Evolutionary conservation across 768 basidiomycete genomes (phyloP).

Genomic region (Boletellus emodensis): DNA sequence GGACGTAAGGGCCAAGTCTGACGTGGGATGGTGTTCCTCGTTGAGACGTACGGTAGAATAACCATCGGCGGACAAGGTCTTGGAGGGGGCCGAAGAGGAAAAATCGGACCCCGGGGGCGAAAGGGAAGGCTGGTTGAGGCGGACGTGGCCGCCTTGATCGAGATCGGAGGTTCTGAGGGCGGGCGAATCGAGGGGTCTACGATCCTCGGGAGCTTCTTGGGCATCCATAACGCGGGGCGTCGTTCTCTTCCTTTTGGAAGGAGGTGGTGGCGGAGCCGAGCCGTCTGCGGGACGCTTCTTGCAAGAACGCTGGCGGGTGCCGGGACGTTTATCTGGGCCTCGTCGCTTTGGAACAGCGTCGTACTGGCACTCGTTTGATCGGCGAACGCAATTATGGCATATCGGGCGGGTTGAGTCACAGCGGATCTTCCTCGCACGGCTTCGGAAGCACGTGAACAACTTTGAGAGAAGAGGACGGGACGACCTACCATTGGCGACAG

Average conservation of each 20-base stretch:
- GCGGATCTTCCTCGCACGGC: conserved; percentile 80
- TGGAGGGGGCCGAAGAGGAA: conserved; percentile 27
- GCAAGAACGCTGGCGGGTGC: conserved; percentile 78
- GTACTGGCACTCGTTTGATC: conserved; percentile 75
- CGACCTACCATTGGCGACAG: conserved; percentile 74
- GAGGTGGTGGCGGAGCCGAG: conserved; percentile 47
- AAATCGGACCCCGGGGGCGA: conserved; percentile 30
- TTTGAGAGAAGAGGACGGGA: conserved; percentile 26
- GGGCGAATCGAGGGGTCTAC: conserved; percentile 26
- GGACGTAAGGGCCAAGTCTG: conserved; percentile 2
- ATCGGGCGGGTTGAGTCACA: conserved; percentile 80
- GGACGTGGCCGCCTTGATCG: conserved; percentile 21
- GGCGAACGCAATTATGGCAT: conserved; percentile 78
- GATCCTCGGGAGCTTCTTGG: conserved; percentile 29
- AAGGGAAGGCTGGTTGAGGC: conserved; percentile 30
- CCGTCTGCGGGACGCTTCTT: conserved; percentile 68
- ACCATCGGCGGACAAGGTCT: conserved; percentile 24
- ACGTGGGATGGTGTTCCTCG: background rate
- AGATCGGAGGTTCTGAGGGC: conserved; percentile 24
- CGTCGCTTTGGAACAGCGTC: conserved; percentile 77
- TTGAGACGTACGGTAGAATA: conserved; percentile 24
- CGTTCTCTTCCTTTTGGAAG: conserved; percentile 53
- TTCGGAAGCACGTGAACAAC: conserved; percentile 38
- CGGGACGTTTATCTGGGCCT: conserved; percentile 83
- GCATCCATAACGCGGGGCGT: conserved; percentile 29